These are phyloP conservation scores for Amaranthus palmeri DNA, from an alignment of 148 eudicot species.

Conservation along the genomic window DNA sequence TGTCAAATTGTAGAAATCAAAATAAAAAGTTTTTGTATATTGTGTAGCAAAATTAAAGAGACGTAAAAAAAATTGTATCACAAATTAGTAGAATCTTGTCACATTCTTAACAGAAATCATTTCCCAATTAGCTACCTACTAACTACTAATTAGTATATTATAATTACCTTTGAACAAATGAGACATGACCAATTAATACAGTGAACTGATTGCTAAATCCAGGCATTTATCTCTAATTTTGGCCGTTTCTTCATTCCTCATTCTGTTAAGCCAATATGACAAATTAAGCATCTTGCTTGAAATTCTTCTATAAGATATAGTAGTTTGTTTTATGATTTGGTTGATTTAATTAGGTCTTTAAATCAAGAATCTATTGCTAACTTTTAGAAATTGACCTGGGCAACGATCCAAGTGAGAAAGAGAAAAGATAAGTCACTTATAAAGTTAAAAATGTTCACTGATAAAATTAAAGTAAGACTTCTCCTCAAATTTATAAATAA, in stretches of 20 bases:
- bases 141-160: neutral
- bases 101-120: constrained; percentile 1
- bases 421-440: too few relatives aligned
- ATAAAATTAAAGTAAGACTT: too few relatives aligned
- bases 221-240: neutral
- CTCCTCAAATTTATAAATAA: too few relatives aligned
- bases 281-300: neutral
- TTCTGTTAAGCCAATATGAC: neutral
- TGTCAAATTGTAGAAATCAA: too few relatives aligned
- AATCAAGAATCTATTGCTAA: neutral
- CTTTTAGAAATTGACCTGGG: too few relatives aligned
- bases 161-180: neutral
- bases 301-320: neutral
- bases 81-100: constrained; percentile 8
- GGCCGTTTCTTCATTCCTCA: constrained; percentile 2
- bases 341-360: neutral
- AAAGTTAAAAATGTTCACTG: too few relatives aligned
- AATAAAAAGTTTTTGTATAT: too few relatives aligned
- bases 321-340: too few relatives aligned
- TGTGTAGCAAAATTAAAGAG: too few relatives aligned
- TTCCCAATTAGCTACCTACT: neutral
- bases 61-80: neutral
- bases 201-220: neutral
- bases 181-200: neutral
- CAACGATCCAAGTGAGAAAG: too few relatives aligned